phyloP scores from a whole-genome alignment of 768 basidiomycete genomes.

The Tricholoma sp. region DNA sequence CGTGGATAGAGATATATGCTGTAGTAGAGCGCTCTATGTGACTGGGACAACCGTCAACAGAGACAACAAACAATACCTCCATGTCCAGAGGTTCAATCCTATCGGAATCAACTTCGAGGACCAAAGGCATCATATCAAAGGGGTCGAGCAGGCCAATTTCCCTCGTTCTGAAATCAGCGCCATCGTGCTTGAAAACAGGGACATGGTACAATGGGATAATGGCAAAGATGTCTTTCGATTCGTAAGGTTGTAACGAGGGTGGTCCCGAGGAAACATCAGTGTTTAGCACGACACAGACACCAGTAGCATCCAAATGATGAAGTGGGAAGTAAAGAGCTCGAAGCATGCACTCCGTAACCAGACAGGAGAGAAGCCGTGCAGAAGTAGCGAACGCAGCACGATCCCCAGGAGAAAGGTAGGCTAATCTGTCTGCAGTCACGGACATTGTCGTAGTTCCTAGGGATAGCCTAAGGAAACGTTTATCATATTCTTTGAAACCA shows the following conservation, averaged over 20 bases:
- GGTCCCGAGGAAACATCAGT: constrained; percentile 21
- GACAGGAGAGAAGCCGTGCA: constrained; percentile 49
- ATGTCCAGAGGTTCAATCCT: not conserved
- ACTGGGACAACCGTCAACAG: not conserved
- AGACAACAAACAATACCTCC: constrained; percentile 10
- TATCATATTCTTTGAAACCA: too few species aligned
- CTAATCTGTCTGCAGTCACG: too few species aligned
- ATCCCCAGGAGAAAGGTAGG: too few species aligned
- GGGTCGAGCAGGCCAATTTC: constrained; percentile 51
- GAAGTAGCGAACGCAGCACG: constrained; percentile 44
- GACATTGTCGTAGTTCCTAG: too few species aligned
- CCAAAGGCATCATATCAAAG: constrained; percentile 44
- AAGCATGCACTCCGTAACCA: constrained; percentile 53
- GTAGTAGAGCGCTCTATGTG: not conserved
- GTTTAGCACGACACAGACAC: constrained; percentile 37
- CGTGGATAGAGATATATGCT: constrained; percentile 25
- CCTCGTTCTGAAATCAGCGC: constrained; percentile 21
- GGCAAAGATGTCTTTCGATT: constrained; percentile 36
- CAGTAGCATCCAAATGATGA: constrained; percentile 27
- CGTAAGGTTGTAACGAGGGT: constrained; percentile 17
- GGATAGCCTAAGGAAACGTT: too few species aligned
- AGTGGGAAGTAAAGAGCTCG: constrained; percentile 43
- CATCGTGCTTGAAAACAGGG: constrained; percentile 41
- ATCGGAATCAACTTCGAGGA: constrained; percentile 25
- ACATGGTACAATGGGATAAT: constrained; percentile 40